Percentiles rank a stretch among this genome's conserved stretches.
Evolutionary conservation across 805 yeast species (phyloP).

Genomic region (Myxozyma udenii): DNA sequence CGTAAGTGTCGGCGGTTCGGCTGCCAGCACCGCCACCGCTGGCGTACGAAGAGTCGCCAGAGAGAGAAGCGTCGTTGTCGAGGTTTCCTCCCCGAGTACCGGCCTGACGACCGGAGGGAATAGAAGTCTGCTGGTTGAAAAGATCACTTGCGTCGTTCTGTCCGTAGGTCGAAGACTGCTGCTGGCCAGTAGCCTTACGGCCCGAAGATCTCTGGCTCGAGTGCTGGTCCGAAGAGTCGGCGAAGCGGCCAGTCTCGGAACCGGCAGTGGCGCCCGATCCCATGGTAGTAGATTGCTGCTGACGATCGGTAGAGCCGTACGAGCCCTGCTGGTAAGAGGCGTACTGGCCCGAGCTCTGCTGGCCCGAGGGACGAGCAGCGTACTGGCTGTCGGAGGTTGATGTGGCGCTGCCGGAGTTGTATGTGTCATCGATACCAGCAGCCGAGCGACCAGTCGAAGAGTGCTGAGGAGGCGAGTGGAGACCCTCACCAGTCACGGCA

Average conservation of each 20-base stretch:
- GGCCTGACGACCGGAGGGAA: not conserved
- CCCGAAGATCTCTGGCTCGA: not conserved
- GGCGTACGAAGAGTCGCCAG: not conserved
- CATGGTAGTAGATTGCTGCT: constrained; percentile 2
- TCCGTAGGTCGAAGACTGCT: not conserved
- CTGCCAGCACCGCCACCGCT: not conserved
- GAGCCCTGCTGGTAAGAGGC: not conserved
- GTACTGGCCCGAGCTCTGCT: not conserved
- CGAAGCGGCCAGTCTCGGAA: not conserved
- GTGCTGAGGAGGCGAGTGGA: not conserved
- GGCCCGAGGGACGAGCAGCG: too few species aligned
- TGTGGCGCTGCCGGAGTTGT: not conserved
- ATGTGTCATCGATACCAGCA: not conserved
- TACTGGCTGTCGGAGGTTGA: not conserved
- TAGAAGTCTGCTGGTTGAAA: not conserved
- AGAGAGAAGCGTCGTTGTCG: not conserved
- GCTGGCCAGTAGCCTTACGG: not conserved
- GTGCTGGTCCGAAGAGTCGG: not conserved
- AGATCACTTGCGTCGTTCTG: not conserved
- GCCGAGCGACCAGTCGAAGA: not conserved
- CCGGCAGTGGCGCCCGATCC: constrained; percentile 1
- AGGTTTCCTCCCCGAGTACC: not conserved
- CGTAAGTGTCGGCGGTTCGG: not conserved
- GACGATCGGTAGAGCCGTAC: not conserved
- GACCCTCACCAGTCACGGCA: too few species aligned